Base-by-base conservation (phyloP, 2,329 filamentous ascomycete genomes). In the Exophiala dermatitidis region DNA sequence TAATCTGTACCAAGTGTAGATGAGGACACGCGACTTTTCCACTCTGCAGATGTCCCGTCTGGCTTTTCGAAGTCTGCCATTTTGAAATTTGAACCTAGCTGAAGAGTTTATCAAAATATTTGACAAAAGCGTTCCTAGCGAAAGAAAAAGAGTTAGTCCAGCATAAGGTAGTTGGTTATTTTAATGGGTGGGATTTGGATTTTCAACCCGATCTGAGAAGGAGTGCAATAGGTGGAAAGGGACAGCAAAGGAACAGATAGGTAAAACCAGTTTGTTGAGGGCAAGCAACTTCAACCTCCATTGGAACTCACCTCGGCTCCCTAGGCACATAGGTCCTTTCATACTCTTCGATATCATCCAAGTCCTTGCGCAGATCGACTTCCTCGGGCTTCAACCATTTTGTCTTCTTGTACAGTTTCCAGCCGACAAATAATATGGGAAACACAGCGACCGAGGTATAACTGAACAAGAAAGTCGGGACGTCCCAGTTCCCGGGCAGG, bases 371-470 rank as follows among this genome's bases (percentile, higher is more conserved):
- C 29, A 88, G 68, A 65, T 89, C 84, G 1, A 83, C 78, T 48
- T 87, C 79, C 9, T 77, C 69, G 0, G 81, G 73, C 53, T 73
- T 76, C 48, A 74, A 65, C 54, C 79, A 76, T 49, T 75, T 79
- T 0, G 85, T 87, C 64, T 74, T 78, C 67, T 86, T 82, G 53
- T 82, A 61, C 4, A 87, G 31, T 68, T 91, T 93, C 83, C 85
- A 91, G 4, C 79, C 80, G 2, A 84, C 40, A 65, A 80, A 90
- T 1, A 91, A 70, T 0, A 83, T 60, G 0, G 85, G 86, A 64
- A 87, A 88, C 1, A 89, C 70, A 3, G 78, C 79, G 47, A 90
- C 79, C 77, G 88, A 88, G 46, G 83, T 81, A 67, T 90, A 90
- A 68, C 82, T 85, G 68, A 89, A 88, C 30, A 91, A 68, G 66